Base-by-base conservation (phyloP, 2,329 filamentous ascomycete genomes). In the Hypocreales sp. region DNA sequence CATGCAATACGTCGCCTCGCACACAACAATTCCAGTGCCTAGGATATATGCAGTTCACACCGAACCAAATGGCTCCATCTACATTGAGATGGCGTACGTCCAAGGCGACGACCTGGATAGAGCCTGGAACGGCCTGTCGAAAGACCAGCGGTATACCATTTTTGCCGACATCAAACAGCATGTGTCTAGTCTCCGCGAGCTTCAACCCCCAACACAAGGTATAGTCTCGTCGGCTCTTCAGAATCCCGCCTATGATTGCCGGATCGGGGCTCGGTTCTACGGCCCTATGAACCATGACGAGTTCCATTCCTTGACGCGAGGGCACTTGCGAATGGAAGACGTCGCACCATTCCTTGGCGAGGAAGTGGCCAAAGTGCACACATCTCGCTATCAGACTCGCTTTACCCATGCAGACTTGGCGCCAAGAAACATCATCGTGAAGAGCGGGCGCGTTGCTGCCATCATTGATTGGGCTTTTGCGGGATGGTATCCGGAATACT, bases 401-500 rank as follows among this genome's bases (percentile, higher is more conserved):
- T 45, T 48, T 20, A 37, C 44, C 3, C 42, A 50, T 25, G 42
- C 33, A 10, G 43, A 49, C 15, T 28, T 47, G 5, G 31, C 26
- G 2, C 35, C 38, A 12, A 34, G 39, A 20, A 48, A 48, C 24
- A 45, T 48, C 13, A 42, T 50, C 4, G 39, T 48, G 5, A 33
- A 31, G 5, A 16, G 29, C 7, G 40, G 40, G 8, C 42, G 36
- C 12, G 32, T 49, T 5, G 38, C 31, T 24, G 43, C 40, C 4
- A 40, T 47, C n/a, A 38, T 51, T 22, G 45, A 50, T 26, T 50
- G 44, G 43, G 46, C 20, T 5, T 45, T 44, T 35, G 32, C 52
- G 4, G 52, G 53, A 29, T 50, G 46, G 42, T 48, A 48, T 31
- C 46, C 45, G 2, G 45, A 48, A 27, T 47, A 48, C 31, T 50